Conservation (phyloP, 129 eudicot species). For the Flaveria robusta region DNA sequence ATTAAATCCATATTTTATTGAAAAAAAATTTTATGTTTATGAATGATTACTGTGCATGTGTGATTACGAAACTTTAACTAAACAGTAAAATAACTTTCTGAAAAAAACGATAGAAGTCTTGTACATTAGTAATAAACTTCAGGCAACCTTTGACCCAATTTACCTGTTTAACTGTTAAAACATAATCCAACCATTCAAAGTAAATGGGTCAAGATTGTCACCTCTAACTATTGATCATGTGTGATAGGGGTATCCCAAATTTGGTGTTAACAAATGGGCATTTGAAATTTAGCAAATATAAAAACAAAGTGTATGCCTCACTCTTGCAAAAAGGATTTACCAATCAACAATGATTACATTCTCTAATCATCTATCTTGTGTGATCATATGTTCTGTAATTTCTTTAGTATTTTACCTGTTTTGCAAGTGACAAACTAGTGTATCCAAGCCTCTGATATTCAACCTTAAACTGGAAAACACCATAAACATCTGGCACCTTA, state of each 20-base stretch:
- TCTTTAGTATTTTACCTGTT: conserved; percentile 40
- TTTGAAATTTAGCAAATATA: not conserved
- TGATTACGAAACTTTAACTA: not conserved
- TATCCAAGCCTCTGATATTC: conserved; percentile 97
- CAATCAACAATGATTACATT: no score
- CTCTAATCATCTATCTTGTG: no score
- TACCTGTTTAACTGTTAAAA: not conserved
- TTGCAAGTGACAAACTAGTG: conserved; percentile 62
- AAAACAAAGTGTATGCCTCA: not conserved
- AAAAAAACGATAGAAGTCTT: no score
- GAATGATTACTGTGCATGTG: not conserved
- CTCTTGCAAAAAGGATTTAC: no score
- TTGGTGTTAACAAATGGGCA: not conserved
- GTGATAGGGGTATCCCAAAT: not conserved
- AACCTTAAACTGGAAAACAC: conserved; percentile 95
- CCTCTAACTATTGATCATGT: conserved; percentile 1
- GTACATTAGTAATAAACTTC: not conserved
- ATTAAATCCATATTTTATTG: not conserved
- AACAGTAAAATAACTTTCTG: no score
- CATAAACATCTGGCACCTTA: conserved; percentile 98
- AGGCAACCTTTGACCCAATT: not conserved
- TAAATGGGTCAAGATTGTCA: not conserved
- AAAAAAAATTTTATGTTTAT: not conserved
- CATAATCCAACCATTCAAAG: not conserved
- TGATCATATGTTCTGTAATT: not conserved